Base-by-base conservation (phyloP, 2,329 filamentous ascomycete genomes). In the Hypoxylon sp. region DNA sequence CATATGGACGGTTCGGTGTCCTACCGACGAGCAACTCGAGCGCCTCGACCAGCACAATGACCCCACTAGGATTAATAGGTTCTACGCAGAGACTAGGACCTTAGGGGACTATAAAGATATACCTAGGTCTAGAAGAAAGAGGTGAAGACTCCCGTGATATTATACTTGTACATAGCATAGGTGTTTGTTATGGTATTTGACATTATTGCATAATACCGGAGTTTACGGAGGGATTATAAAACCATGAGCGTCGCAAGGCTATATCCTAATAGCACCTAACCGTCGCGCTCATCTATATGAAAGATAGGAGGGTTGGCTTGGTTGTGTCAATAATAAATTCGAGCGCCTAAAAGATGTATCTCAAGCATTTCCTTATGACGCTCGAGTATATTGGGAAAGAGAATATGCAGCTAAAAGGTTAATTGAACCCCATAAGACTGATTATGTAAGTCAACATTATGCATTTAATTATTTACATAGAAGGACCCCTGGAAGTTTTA, bases 1-100 rank as follows among this genome's bases (percentile, higher is more conserved):
- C 93, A 5, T 97, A 95, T 76, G 95, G 95, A 6, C 87, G 95
- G 58, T 98, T 97, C 75, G 95, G 95, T 1, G 92, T 98, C 13
- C 83, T 98, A 63, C 95, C 94, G 2, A 86, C 89, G 1, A 84
- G 75, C 71, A 76, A 76, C 44, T 78, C 89, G 1, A 84, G 75
- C 71, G 76, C 76, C 42, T 78, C 80, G 60, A 77, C 80, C 17
- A 74, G 80, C 50, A 77, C 81, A 5, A 81, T 83, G 69, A 79
- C 85, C 14, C 83, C 86, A 1, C 83, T 92, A 73, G 89, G 89
- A 60, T 87, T 92, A 65, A 83, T 92, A 48, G 89, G 87, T 17
- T 86, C 84, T 54, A 86, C 86, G 24, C 92, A 94, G 78, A 86
- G 92, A 70, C 81, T 94, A 47, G 92, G 92, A 1, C 87, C 91